These are phyloP conservation scores for Colletotrichum musicola DNA, from an alignment of 2,329 filamentous ascomycete genomes.

Conservation along the genomic window DNA sequence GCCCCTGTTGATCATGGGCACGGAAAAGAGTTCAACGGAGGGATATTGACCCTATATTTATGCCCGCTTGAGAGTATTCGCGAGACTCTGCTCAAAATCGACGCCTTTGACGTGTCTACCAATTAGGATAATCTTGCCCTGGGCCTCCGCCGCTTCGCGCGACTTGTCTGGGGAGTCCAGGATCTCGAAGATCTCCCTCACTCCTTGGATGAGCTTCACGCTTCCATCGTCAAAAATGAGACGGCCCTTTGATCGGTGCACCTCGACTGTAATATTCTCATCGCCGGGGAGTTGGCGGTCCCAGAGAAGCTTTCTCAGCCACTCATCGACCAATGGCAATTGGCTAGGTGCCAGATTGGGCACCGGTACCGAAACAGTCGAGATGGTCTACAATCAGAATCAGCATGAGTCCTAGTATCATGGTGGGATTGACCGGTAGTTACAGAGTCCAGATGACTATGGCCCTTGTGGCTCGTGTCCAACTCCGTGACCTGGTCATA, in stretches of 20 bases:
- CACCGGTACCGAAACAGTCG: conserved; percentile 81
- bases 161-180: conserved; percentile 68
- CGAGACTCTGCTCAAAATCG: conserved; percentile 63
- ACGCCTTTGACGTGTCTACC: conserved; percentile 66
- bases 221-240: conserved; percentile 74
- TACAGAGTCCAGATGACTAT: conserved; percentile 92
- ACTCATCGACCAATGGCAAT: conserved; percentile 77
- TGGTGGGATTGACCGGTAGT: conserved; percentile 45
- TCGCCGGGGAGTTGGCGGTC: conserved; percentile 72
- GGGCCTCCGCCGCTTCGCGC: conserved; percentile 43
- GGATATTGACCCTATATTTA: not conserved
- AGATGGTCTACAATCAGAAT: conserved; percentile 73
- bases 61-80: not conserved
- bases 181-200: conserved; percentile 94
- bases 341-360: conserved; percentile 69
- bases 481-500: conserved; percentile 86
- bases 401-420: conserved; percentile 40
- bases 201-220: conserved; percentile 87
- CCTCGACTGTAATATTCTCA: conserved; percentile 71
- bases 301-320: conserved; percentile 89
- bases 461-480: conserved; percentile 80
- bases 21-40: too few species aligned
- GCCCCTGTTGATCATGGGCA: too few species aligned
- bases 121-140: conserved; percentile 74
- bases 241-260: conserved; percentile 90